Base-by-base conservation (phyloP, 2,329 filamentous ascomycete genomes). In the Calonectria henricotiae region DNA sequence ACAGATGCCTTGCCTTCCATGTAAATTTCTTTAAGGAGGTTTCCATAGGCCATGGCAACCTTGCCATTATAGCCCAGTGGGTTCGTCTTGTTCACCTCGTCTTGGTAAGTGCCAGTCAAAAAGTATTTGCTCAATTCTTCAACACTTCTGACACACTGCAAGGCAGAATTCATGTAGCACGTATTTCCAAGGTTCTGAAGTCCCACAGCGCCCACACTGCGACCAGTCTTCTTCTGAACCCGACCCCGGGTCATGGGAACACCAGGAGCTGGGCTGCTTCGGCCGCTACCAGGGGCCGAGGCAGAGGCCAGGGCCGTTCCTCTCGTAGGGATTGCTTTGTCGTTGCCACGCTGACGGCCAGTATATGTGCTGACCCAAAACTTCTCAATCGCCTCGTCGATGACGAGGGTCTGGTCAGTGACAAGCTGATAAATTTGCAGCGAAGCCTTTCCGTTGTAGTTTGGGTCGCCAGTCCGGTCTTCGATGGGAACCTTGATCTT, bases 101-200 rank as follows among this genome's bases (percentile, higher is more conserved):
- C 85, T 76, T 92, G 90, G 83, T 94, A 95, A 71, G 92, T 89
- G 69, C 91, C 88, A 62, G 89, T 87, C 61, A 98, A 83, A 82
- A 99, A 98, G 82, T 98, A 99, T 78, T 95, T 92, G 5, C 94
- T 96, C 73, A 99, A 85, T 82, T 99, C 96, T 79, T 98, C 94
- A 0, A 98, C 95, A 76, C 94, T 97, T 62, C 96, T 91, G 62
- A 99, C 90, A 80, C 96, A 99, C 80, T 99, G 96, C 65, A 98
- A 86, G 11, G 96, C 96, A 25, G 96, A 98, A 82, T 98, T 98
- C 95, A 98, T 98, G 84, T 99, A 99, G 83, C 96, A 99, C 0
- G 96, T 98, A 79, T 99, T 99, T 60, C 96, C 96, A 15, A 99
- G 85, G 79, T 99, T 99, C 73, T 90, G 91, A 63, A 99, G 85